phyloP scores from a whole-genome alignment of 768 basidiomycete genomes.

The Amanita muscaria region DNA sequence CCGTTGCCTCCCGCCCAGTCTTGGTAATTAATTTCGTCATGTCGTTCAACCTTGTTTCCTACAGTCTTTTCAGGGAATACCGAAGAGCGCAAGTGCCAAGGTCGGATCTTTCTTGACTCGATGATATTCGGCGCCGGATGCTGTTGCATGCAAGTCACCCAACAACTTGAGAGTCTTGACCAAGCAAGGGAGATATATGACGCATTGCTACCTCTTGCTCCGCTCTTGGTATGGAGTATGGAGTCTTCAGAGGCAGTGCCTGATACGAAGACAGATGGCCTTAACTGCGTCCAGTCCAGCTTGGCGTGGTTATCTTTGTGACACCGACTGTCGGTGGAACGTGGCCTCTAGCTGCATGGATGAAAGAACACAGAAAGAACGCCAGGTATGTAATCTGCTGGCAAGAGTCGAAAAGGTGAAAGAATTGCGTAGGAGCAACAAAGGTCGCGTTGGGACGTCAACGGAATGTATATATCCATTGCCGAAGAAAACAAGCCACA shows the following conservation, averaged over 20 bases:
- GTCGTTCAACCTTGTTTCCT: background rate
- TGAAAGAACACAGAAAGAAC: slow-evolving; percentile 3
- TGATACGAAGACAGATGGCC: slow-evolving; percentile 5
- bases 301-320: slow-evolving; percentile 9
- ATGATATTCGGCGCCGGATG: slow-evolving; percentile 4
- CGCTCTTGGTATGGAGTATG: slow-evolving; percentile 4
- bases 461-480: slow-evolving; percentile 5
- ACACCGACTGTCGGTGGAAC: slow-evolving; percentile 7
- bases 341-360: slow-evolving; percentile 6
- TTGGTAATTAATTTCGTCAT: background rate
- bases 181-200: slow-evolving; percentile 9
- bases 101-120: slow-evolving; percentile 7
- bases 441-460: slow-evolving; percentile 8
- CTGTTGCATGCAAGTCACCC: slow-evolving; percentile 8
- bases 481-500: slow-evolving; percentile 5
- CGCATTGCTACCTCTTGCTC: slow-evolving; percentile 8
- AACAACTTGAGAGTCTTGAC: slow-evolving; percentile 2
- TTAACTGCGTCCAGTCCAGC: slow-evolving; percentile 9
- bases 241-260: background rate
- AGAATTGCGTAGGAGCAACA: background rate
- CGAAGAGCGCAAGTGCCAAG: background rate
- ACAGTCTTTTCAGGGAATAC: background rate
- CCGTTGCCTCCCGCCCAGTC: background rate
- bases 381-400: background rate
- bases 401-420: background rate